phyloP scores from a whole-genome alignment of 2,329 filamentous ascomycete genomes.

The Talaromyces piceae region DNA sequence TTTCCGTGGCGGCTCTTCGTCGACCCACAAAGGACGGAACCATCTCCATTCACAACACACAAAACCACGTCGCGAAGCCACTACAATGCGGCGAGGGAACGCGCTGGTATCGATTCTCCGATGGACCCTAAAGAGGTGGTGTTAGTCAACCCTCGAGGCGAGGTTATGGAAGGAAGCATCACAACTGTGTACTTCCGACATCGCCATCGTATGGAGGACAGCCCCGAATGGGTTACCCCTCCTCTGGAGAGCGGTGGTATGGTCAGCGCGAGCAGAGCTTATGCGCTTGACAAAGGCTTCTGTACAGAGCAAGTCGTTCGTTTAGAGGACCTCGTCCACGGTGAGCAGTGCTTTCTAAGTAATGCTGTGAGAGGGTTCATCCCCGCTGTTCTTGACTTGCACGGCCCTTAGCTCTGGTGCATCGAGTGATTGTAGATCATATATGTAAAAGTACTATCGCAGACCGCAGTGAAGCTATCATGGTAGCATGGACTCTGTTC shows the following conservation, averaged over 20 bases:
- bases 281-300: slow-evolving; percentile 65
- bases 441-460: too few relatives aligned
- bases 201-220: background rate
- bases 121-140: slow-evolving; percentile 61
- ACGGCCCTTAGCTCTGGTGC: background rate
- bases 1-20: slow-evolving; percentile 44
- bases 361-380: slow-evolving; percentile 80
- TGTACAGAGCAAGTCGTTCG: slow-evolving; percentile 59
- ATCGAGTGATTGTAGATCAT: background rate
- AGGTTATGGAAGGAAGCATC: slow-evolving; percentile 78
- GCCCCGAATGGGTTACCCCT: slow-evolving; percentile 67
- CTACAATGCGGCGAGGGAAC: slow-evolving; percentile 63
- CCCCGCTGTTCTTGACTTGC: slow-evolving; percentile 22
- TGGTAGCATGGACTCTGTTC: too few relatives aligned
- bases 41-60: slow-evolving; percentile 65
- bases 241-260: slow-evolving; percentile 71
- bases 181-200: slow-evolving; percentile 73
- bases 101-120: slow-evolving; percentile 47
- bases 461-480: too few relatives aligned
- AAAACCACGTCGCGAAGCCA: slow-evolving; percentile 71
- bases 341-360: slow-evolving; percentile 80
- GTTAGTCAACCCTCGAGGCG: slow-evolving; percentile 56
- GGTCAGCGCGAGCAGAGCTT: slow-evolving; percentile 71
- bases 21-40: slow-evolving; percentile 45
- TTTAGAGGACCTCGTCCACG: slow-evolving; percentile 55